A percentile compares a stretch with the other conserved stretches of the same genome.
Evolutionary conservation across 2,329 filamentous ascomycete species (phyloP).

Genomic region (Phoma sp.): DNA sequence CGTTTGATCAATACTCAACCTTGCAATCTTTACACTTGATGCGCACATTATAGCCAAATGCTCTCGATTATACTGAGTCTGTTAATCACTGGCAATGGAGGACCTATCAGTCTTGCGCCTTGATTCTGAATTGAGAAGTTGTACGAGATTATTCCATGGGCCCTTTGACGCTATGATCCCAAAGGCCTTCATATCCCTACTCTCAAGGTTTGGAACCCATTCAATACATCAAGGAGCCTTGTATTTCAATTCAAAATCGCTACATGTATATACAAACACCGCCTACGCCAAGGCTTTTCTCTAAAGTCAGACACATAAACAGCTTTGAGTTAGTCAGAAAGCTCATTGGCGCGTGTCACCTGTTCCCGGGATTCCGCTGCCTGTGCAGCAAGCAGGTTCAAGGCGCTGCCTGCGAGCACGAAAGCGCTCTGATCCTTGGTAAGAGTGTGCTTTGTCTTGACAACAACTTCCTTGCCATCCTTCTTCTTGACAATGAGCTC

Average conservation of each 20-base stretch:
- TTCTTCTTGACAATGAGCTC: constrained; percentile 61
- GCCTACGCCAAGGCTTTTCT: constrained; percentile 9
- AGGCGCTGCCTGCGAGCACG: constrained; percentile 88
- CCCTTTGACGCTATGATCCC: no score
- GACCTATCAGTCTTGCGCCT: no score
- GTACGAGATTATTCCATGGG: no score
- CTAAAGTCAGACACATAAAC: not conserved
- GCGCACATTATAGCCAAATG: no score
- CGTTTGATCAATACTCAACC: not conserved
- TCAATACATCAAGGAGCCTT: not conserved
- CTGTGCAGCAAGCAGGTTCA: constrained; percentile 84
- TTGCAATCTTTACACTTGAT: no score
- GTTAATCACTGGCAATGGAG: no score
- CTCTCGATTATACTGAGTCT: no score
- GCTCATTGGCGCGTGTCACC: constrained; percentile 45
- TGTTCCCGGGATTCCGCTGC: constrained; percentile 43
- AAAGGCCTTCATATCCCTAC: no score
- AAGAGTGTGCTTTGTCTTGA: constrained; percentile 86
- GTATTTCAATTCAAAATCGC: constrained; percentile 4
- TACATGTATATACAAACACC: constrained; percentile 19
- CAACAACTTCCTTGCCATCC: constrained; percentile 67
- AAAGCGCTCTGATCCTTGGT: constrained; percentile 90
- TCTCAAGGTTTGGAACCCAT: no score
- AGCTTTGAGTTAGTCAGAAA: constrained; percentile 42
- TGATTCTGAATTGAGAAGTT: no score